Evolutionary conservation across 2,329 filamentous ascomycete genomes (phyloP).

Genomic region (Esteya vermicola): DNA sequence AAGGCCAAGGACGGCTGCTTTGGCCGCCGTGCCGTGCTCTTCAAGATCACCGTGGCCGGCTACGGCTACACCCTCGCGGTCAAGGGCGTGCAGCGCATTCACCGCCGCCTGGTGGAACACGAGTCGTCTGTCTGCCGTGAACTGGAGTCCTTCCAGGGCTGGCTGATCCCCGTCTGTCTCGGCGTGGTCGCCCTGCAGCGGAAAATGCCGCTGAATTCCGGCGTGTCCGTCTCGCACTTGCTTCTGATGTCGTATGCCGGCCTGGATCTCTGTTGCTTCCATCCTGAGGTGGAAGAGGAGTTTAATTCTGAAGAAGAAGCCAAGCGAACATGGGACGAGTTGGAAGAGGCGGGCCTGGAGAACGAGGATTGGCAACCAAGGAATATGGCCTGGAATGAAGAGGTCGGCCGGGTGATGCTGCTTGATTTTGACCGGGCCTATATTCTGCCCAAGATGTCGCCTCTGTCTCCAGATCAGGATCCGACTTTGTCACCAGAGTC

Average conservation of each 20-base stretch:
- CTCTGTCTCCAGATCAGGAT: too few relatives aligned
- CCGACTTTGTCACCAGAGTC: too few relatives aligned
- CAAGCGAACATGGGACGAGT: too few relatives aligned
- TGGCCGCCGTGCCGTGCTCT: conserved; percentile 3
- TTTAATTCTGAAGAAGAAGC: too few relatives aligned
- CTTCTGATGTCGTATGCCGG: conserved; percentile 9
- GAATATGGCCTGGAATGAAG: too few relatives aligned
- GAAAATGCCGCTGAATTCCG: conserved; percentile 1
- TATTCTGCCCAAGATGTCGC: too few relatives aligned
- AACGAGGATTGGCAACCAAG: too few relatives aligned
- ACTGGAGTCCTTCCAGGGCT: conserved; percentile 3
- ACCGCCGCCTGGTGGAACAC: not conserved
- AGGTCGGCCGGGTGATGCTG: too few relatives aligned
- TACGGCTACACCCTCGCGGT: conserved; percentile 9
- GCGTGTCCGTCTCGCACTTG: conserved; percentile 4
- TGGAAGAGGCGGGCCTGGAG: too few relatives aligned
- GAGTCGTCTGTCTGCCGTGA: conserved; percentile 3
- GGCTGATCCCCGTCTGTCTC: conserved; percentile 7
- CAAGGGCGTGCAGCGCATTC: conserved; percentile 3
- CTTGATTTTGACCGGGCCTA: too few relatives aligned
- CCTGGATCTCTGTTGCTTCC: too few relatives aligned
- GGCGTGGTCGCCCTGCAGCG: conserved; percentile 1
- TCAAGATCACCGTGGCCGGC: conserved; percentile 5
- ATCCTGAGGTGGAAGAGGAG: too few relatives aligned
- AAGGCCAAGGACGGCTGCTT: not conserved